These are phyloP conservation scores for Haplographium delicatum DNA, from an alignment of 495 filamentous ascomycete species.

Conservation along the genomic window DNA sequence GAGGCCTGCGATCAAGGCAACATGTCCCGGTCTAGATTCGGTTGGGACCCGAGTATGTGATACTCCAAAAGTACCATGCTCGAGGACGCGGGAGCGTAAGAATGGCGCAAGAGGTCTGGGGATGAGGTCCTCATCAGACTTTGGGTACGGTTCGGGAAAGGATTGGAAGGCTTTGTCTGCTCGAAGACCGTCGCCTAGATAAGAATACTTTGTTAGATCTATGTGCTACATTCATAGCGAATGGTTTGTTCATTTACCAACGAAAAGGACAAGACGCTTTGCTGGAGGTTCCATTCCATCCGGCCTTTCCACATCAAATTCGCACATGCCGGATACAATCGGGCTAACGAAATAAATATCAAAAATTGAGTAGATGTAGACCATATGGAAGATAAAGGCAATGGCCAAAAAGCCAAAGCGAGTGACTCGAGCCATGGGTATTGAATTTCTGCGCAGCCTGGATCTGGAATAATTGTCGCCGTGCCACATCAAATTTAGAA, in stretches of 20 bases:
- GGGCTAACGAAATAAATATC: slow-evolving; percentile 99
- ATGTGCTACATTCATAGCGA: too few relatives aligned
- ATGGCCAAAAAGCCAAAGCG: slow-evolving; percentile 87
- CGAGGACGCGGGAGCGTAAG: slow-evolving; percentile 79
- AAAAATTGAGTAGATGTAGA: slow-evolving; percentile 96
- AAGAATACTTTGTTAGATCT: slow-evolving; percentile 4
- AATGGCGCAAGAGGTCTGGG: slow-evolving; percentile 85
- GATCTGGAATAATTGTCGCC: neutral
- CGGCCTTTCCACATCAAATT: slow-evolving; percentile 64
- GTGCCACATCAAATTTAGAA: neutral
- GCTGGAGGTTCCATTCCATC: slow-evolving; percentile 66
- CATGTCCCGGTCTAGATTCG: slow-evolving; percentile 95
- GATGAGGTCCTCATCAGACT: slow-evolving; percentile 47
- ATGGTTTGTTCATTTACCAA: slow-evolving; percentile 63
- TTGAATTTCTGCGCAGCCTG: neutral
- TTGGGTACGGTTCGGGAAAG: slow-evolving; percentile 81
- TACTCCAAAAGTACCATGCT: slow-evolving; percentile 95
- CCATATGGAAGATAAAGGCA: slow-evolving; percentile 87
- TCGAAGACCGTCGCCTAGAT: slow-evolving; percentile 78
- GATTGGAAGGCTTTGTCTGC: slow-evolving; percentile 98
- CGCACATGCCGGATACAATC: slow-evolving; percentile 91
- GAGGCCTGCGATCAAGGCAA: slow-evolving; percentile 92
- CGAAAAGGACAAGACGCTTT: slow-evolving; percentile 85
- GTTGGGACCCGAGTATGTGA: slow-evolving; percentile 97
- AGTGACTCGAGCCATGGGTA: slow-evolving; percentile 67